Evolutionary conservation across 2,329 filamentous ascomycete species (phyloP).

Genomic region (Talaromyces islandicus): DNA sequence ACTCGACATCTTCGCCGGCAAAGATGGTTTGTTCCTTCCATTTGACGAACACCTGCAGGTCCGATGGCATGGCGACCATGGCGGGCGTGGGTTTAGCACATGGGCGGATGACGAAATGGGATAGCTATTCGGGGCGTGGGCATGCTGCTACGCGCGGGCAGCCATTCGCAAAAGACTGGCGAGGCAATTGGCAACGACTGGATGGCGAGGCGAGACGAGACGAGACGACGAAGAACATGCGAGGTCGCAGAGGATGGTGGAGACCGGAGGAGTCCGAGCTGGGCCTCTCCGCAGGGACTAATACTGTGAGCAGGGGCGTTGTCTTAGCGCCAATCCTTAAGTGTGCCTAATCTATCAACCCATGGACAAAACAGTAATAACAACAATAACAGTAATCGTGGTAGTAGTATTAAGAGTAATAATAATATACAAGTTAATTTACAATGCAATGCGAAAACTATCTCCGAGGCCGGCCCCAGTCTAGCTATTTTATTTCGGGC

Average conservation of each 20-base stretch:
- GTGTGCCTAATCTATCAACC: not conserved
- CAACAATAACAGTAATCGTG: not conserved
- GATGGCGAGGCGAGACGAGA: not conserved
- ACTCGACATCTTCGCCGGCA: conserved; percentile 91
- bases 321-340: not conserved
- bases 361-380: not conserved
- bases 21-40: conserved; percentile 95
- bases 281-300: not conserved
- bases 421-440: not conserved
- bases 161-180: not conserved
- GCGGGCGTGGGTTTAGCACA: conserved; percentile 23
- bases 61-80: conserved; percentile 49
- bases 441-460: not conserved
- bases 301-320: not conserved
- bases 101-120: conserved; percentile 18
- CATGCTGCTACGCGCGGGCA: conserved; percentile 22
- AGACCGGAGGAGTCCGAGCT: not conserved
- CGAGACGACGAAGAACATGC: not conserved
- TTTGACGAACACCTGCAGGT: conserved; percentile 91
- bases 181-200: conserved; percentile 1
- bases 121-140: conserved; percentile 14
- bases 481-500: not conserved
- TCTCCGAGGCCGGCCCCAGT: not conserved
- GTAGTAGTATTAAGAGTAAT: not conserved
- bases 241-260: not conserved